Base-by-base conservation (phyloP, 129 eudicot genomes). In the Mikania micrantha region DNA sequence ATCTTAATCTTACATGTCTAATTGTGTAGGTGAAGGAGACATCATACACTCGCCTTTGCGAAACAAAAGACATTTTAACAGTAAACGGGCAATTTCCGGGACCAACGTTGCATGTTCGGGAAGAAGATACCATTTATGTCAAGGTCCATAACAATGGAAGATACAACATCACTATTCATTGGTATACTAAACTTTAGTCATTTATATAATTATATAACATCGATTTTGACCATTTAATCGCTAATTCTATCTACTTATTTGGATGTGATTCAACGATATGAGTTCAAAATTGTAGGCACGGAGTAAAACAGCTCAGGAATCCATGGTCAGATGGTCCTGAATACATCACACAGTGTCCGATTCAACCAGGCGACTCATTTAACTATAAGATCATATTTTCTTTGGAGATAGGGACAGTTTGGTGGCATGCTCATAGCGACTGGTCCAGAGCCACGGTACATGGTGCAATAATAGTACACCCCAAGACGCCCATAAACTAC, bases 401-500 rank as follows among this genome's bases (percentile, higher is more conserved):
- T 4, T 62, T 42, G n/a, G 96, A 88, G 60, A 76, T 69, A 13
- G 96, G 96, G 9, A 88, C 96, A 4, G 24, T 88, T 13, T 85
- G 91, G 95, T 88, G 95, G 95, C 96, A 88, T 9, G 91, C 95
- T 17, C 96, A 88, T 44, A 85, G 87, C 7, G 82, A 88, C n/a
- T 88, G 96, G 92, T 76, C 93, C 9, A 48, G 92, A 21, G 89
- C 89, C 69, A 88, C 93, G 5, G 90, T 88, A 31, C 84, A 88
- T 56, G 93, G 96, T 20, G 77, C 87, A 2, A 65, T 88, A 20
- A 49, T 81, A 15, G 69, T 88, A 42, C 76, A 61, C 35, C 96
- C 87, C 0, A 35, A 49, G 9, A 58, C 16, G 3, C 84, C 79
- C 28, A 42, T 40, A 9, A 12, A 7, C 9, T 81, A 85, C 49